A percentile compares a stretch with the other conserved stretches of the same genome.
Evolutionary conservation across 169 alveolate species (phyloP).

Genomic region (Eimeria acervulina): DNA sequence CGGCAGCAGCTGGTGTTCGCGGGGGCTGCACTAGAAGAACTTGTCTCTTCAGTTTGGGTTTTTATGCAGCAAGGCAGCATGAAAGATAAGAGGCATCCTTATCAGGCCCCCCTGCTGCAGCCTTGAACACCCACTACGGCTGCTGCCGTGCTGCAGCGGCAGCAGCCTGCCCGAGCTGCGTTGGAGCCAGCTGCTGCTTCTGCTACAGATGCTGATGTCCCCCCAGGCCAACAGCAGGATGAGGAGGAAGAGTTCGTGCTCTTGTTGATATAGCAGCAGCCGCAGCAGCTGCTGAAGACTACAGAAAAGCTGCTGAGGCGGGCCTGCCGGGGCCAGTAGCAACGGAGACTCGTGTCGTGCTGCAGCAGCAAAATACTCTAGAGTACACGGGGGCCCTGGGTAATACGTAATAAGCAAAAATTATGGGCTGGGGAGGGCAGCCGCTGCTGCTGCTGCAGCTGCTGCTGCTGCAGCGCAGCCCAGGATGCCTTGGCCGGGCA

Average conservation of each 20-base stretch:
- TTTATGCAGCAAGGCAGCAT: slow-evolving; percentile 29
- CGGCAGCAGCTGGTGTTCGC: slow-evolving; percentile 7
- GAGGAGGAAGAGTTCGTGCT: background rate
- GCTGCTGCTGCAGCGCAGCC: slow-evolving; percentile 75
- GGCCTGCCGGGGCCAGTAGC: slow-evolving; percentile 41
- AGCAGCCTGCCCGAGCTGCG: slow-evolving; percentile 65
- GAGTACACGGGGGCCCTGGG: slow-evolving; percentile 43
- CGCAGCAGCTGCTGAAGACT: slow-evolving; percentile 40
- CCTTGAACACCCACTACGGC: slow-evolving; percentile 15
- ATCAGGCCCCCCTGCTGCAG: slow-evolving; percentile 27
- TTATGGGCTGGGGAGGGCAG: slow-evolving; percentile 23
- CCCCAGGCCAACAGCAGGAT: slow-evolving; percentile 51
- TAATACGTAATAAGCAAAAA: slow-evolving; percentile 34
- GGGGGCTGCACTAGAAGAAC: slow-evolving; percentile 22
- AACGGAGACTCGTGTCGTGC: slow-evolving; percentile 48
- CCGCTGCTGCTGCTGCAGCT: slow-evolving; percentile 68
- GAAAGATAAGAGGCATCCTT: background rate
- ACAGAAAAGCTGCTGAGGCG: slow-evolving; percentile 60
- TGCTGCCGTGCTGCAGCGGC: slow-evolving; percentile 67
- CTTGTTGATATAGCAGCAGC: slow-evolving; percentile 34
- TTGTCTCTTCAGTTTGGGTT: background rate
- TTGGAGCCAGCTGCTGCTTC: slow-evolving; percentile 55
- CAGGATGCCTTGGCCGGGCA: slow-evolving; percentile 74
- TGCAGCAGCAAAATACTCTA: slow-evolving; percentile 1
- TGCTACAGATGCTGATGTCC: slow-evolving; percentile 21